Base-by-base conservation (phyloP, 2,329 filamentous ascomycete genomes). In the Fusarium sp. region DNA sequence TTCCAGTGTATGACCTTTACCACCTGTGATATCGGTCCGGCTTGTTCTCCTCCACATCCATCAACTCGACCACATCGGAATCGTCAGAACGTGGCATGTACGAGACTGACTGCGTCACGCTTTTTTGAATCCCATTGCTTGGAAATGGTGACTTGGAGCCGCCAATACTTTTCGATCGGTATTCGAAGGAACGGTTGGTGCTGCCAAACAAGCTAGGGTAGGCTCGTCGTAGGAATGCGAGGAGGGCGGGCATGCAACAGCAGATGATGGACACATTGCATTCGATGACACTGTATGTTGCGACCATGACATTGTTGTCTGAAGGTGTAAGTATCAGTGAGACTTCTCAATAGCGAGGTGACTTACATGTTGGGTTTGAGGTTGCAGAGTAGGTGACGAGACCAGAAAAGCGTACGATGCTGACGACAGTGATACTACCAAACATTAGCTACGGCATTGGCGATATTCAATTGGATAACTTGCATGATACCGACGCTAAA, bases 291-390 rank as follows among this genome's bases (percentile, higher is more conserved):
- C 63, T 65, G 27, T 65, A 65, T 20, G 52, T 59, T 11, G 63
- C 52, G 6, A 59, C 52, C 63, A 65, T 59, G 20, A 59, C 52
- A 20, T 65, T 65, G 39, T 65, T 65, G 39, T 65, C 62, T 59
- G 4, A 2, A 5, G 9, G 0, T 3, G 1, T 48, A 35, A 16
- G 8, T 20, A 14, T 23, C 11, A 1, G 25, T 13, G 30, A 32
- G 30, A 3, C 30, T 18, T 13, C 6, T 32, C 0, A 6, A 5
- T 8, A 1, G 1, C 6, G 16, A 20, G 4, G n/a, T 43, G 16
- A 23, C 48, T 35, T 41, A 43, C 61, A 56, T 14, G 62, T 58
- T 45, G 35, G 62, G 30, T 65, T 65, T 4, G 58, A 45, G 0
- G 62, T 57, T 3, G 50, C 30, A 13, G 50, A 65, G 39, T 65